phyloP scores from a whole-genome alignment of 768 basidiomycete species.

The Kondoa subrosea region DNA sequence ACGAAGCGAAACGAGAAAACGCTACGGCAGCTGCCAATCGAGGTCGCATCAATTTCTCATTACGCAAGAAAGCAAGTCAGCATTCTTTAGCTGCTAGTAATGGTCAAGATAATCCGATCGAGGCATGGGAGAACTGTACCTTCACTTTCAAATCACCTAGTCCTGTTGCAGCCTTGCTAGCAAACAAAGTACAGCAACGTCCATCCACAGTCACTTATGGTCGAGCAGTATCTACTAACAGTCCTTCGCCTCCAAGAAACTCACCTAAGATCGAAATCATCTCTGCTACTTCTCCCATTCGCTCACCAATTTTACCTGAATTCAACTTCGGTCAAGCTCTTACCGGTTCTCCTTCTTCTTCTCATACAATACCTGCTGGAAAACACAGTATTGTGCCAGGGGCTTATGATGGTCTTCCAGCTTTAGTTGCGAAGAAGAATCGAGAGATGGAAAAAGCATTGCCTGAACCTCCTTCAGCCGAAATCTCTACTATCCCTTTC shows the following conservation, averaged over 20 bases:
- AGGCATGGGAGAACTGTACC: background rate
- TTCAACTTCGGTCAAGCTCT: background rate
- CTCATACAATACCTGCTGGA: background rate
- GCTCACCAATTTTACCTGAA: too few species aligned
- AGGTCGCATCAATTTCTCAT: background rate
- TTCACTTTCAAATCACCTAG: background rate
- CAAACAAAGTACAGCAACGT: background rate
- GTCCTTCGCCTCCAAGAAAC: background rate
- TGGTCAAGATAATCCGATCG: background rate
- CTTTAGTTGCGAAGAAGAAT: background rate
- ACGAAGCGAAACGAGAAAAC: too few species aligned
- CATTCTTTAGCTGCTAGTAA: background rate
- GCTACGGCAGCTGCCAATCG: too few species aligned
- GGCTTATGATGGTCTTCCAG: background rate
- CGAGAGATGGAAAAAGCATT: background rate
- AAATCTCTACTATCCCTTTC: background rate
- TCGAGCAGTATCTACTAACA: background rate
- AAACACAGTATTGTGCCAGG: background rate
- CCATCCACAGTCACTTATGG: background rate
- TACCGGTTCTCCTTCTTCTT: background rate
- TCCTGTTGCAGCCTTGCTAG: background rate
- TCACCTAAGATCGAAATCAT: too few species aligned
- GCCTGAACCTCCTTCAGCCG: background rate
- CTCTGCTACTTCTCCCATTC: too few species aligned
- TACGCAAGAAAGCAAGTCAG: background rate